Evolutionary conservation across 768 basidiomycete species (phyloP).

Genomic region (Amylocystis lapponica): DNA sequence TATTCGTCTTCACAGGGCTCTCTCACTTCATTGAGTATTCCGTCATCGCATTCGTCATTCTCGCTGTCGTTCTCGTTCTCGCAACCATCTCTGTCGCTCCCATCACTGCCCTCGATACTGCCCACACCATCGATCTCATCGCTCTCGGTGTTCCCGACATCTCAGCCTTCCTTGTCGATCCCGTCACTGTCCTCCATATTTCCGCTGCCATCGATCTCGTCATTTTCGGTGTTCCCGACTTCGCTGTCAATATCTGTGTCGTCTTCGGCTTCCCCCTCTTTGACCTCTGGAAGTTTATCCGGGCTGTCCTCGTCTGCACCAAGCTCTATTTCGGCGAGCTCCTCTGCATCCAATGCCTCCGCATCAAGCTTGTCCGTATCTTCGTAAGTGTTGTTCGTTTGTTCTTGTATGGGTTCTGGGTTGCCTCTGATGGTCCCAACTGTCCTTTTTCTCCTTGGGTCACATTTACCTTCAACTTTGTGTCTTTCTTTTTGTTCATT

Average conservation of each 20-base stretch:
- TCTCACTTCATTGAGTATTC: too few relatives aligned
- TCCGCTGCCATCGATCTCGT: background rate
- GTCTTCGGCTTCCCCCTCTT: background rate
- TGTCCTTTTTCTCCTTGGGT: too few relatives aligned
- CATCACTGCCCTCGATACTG: background rate
- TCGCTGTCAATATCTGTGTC: background rate
- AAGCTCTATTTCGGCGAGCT: background rate
- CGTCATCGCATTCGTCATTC: too few relatives aligned
- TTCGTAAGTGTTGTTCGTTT: too few relatives aligned
- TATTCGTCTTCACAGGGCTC: too few relatives aligned
- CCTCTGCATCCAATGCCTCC: background rate
- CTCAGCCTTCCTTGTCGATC: background rate
- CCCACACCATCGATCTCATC: background rate
- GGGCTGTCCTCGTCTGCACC: background rate
- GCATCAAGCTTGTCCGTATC: too few relatives aligned
- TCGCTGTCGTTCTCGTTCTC: constrained; percentile 4
- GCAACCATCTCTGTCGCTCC: background rate
- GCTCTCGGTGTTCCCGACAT: background rate
- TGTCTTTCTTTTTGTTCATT: too few relatives aligned
- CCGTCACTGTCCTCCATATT: background rate
- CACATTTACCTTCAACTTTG: too few relatives aligned
- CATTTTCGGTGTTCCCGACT: background rate
- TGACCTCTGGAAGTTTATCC: background rate
- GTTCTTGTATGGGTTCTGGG: too few relatives aligned
- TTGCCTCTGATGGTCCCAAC: too few relatives aligned